These are phyloP conservation scores for Colletotrichum horii DNA, from an alignment of 2,329 filamentous ascomycete species.

Conservation along the genomic window DNA sequence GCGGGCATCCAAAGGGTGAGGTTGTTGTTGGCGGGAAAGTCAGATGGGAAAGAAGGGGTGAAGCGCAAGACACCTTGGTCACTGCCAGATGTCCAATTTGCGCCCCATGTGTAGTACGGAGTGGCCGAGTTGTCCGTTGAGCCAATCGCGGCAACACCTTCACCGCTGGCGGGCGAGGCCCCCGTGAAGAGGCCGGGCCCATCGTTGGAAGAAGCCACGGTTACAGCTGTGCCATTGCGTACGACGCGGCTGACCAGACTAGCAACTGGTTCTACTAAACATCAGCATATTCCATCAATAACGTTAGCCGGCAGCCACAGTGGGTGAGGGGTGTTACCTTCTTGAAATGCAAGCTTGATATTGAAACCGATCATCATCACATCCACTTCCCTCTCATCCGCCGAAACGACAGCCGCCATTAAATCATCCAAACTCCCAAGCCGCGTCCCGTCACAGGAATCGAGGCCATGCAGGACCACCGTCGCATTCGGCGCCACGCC, in stretches of 20 bases:
- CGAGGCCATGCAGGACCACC: not conserved
- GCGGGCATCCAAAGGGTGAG: not conserved
- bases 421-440: not conserved
- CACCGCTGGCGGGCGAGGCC: not conserved
- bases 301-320: too few relatives aligned
- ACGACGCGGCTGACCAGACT: not conserved
- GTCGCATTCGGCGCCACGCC: not conserved
- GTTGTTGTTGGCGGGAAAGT: not conserved
- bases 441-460: not conserved
- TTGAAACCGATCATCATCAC: not conserved
- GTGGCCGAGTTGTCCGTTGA: not conserved
- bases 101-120: not conserved
- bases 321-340: not conserved
- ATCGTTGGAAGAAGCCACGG: not conserved
- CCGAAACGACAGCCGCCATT: not conserved
- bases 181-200: not conserved
- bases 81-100: not conserved
- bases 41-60: not conserved
- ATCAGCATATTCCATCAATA: accelerated
- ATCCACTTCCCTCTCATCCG: not conserved
- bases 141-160: not conserved
- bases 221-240: not conserved
- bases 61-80: not conserved
- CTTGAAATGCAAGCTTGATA: not conserved
- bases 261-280: not conserved